phyloP scores from a whole-genome alignment of 1,139 yeast species.

The Pichia sp. region DNA sequence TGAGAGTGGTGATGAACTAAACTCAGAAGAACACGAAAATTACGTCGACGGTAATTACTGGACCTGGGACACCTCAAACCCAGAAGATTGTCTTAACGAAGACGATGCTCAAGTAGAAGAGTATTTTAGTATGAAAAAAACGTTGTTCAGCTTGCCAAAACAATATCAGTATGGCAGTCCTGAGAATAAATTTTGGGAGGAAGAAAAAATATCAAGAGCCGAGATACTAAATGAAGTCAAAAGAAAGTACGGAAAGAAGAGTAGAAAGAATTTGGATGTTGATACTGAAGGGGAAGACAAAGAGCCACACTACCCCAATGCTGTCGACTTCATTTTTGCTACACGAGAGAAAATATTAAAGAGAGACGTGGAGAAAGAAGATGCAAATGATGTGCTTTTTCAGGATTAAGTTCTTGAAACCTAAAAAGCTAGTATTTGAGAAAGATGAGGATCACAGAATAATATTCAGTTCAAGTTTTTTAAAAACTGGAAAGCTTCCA shows the following conservation, averaged over 20 bases:
- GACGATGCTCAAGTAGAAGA: neutral
- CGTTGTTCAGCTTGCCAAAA: conserved; percentile 3
- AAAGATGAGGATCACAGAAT: conserved; percentile 1
- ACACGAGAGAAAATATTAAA: conserved; percentile 14
- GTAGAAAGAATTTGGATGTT: neutral
- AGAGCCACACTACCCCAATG: neutral
- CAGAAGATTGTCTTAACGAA: conserved; percentile 2
- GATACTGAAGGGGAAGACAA: neutral
- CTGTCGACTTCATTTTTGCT: conserved; percentile 23
- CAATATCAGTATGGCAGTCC: conserved; percentile 2
- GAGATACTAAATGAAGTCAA: neutral
- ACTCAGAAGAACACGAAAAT: neutral
- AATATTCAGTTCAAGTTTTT: conserved; percentile 6
- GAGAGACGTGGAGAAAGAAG: conserved; percentile 4
- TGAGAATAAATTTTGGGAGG: conserved; percentile 10
- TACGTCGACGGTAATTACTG: neutral
- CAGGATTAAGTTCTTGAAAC: neutral
- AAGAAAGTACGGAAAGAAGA: neutral
- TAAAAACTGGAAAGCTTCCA: conserved; percentile 7
- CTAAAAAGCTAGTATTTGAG: neutral
- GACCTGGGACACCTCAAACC: neutral
- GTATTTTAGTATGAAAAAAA: neutral
- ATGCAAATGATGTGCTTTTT: neutral
- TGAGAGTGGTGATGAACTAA: neutral
- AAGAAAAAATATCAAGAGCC: conserved; percentile 11